These are phyloP conservation scores for Populus hybrid DNA, from an alignment of 441 rosid genomes.

Conservation along the genomic window DNA sequence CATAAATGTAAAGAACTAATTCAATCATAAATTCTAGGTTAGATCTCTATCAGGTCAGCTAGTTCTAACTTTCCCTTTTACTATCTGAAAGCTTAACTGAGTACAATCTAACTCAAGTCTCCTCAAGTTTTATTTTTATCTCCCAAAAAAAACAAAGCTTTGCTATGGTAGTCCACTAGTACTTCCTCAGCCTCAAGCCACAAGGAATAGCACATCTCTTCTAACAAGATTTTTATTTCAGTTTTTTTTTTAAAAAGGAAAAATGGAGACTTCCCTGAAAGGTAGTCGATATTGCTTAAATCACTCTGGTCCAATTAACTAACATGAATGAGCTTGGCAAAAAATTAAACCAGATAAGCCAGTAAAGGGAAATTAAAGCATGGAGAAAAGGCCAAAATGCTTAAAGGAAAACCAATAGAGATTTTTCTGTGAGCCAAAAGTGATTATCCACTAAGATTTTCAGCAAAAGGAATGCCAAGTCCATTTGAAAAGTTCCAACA, in stretches of 20 bases:
- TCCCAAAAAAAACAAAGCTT: not conserved
- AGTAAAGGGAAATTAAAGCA: not conserved
- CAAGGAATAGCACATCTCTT: not conserved
- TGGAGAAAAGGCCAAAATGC: not conserved
- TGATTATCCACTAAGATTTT: not conserved
- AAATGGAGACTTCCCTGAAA: not conserved
- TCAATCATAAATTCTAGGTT: not conserved
- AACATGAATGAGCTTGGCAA: not conserved
- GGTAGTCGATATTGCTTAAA: not conserved
- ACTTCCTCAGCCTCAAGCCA: not conserved
- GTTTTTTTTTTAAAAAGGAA: not conserved
- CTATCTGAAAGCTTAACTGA: not conserved
- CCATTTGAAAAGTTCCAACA: not conserved
- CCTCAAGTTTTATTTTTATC: not conserved
- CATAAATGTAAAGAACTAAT: not conserved
- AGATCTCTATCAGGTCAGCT: not conserved
- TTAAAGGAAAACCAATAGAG: not conserved
- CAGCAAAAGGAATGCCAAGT: not conserved
- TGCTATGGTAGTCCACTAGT: not conserved
- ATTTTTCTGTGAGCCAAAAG: not conserved
- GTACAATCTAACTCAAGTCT: not conserved
- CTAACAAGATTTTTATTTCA: not conserved
- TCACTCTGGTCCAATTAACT: not conserved
- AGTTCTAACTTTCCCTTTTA: not conserved
- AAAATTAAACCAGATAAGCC: not conserved